These are phyloP conservation scores for Neckera pumila DNA, from an alignment of 225 moss, liverwort and hornwort genomes.

Conservation along the genomic window DNA sequence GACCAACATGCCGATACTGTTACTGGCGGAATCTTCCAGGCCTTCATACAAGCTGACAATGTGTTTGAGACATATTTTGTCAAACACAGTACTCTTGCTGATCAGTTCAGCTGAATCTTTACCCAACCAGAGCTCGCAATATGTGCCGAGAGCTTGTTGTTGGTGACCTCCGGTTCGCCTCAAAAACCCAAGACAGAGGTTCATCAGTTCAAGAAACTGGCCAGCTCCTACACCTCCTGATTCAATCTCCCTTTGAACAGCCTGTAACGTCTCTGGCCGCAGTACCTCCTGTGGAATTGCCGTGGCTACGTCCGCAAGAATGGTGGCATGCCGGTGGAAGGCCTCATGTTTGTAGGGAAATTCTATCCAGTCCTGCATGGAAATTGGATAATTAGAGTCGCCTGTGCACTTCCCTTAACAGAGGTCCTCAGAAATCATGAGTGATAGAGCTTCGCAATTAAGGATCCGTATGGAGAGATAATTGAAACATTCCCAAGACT, in stretches of 20 bases:
- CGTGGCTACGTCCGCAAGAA: conserved; percentile 39
- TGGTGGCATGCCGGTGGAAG: conserved; percentile 52
- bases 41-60: conserved; percentile 55
- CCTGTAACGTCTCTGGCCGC: conserved; percentile 25
- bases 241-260: conserved; percentile 38
- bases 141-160: conserved; percentile 20
- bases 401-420: neutral
- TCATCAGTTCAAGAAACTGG: conserved; percentile 43
- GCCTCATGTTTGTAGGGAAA: conserved; percentile 50
- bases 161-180: conserved; percentile 38
- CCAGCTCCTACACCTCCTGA: conserved; percentile 36
- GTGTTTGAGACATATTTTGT: conserved; percentile 35
- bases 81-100: conserved; percentile 32
- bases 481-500: neutral
- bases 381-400: neutral
- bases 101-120: conserved; percentile 21
- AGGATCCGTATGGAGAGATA: neutral
- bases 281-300: conserved; percentile 37
- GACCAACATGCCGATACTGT: conserved; percentile 25
- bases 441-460: neutral
- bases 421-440: neutral
- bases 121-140: conserved; percentile 45
- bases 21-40: conserved; percentile 42
- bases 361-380: conserved; percentile 37
- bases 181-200: conserved; percentile 42